Evolutionary conservation across 2,329 filamentous ascomycete species (phyloP), one percentile per base, ranked within the genome.

Genomic region (Balansia obtecta): DNA sequence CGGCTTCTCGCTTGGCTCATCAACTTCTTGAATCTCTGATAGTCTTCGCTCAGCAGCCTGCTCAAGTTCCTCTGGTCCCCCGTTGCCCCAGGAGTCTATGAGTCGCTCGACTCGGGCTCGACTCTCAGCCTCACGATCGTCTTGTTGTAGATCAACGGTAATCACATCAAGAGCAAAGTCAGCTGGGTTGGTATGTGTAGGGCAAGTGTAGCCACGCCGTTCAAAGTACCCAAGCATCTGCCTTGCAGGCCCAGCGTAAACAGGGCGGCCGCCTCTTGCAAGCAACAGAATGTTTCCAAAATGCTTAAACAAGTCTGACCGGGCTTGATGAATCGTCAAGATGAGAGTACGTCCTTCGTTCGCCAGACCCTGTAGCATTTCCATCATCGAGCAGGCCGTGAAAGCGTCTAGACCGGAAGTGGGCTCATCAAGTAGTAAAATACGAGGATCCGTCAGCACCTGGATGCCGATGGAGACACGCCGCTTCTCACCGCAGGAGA

Each of bases 131-230:
- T 89, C 85, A 18, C 76, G 71, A 1, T 72, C 67, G 33, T 76
- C 79, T 40, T 83, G 75, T 53, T 88, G 85, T 0, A 89, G 68
- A 57, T 89, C 83, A 22, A 89, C 77, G 0, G 85, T 89, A 48
- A 90, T 86, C 46, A 88, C 72, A 57, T 90, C 85, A 8, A 89
- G 72, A 0, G 83, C 84, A 61, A 87, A 89, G 61, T 90, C 86
- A 0, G 86, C 85, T 1, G 86, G 85, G 54, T 89, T 90, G 1
- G 83, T 85, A 52, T 84, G 79, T 13, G 72, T 70, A 0, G 84
- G 83, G 58, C 85, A 89, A 12, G 78, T 68, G 54, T 80, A 77
- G 0, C 83, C 83, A 18, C 81, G 68, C 0, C 60, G 61, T 0
- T 68, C 65, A 52, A 89, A 85, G 61, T 88, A 82, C 0, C 69